phyloP scores from a whole-genome alignment of 2,329 filamentous ascomycete genomes.

The Chaetothyriales sp. region DNA sequence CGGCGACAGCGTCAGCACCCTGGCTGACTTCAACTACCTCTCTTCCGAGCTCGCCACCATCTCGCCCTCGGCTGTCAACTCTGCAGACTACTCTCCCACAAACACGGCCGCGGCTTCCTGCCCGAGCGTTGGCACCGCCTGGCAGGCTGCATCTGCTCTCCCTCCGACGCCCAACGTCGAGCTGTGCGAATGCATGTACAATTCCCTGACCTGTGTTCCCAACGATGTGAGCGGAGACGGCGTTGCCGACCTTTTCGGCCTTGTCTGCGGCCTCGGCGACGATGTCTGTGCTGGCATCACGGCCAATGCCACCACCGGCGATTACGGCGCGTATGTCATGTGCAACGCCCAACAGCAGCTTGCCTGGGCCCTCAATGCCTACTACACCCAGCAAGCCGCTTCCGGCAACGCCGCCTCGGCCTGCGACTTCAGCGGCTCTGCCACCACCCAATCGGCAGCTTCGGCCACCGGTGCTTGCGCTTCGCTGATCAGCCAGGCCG shows the following conservation, averaged over 20 bases:
- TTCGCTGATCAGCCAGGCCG: constrained; percentile 26
- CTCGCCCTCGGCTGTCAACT: constrained; percentile 48
- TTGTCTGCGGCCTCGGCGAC: constrained; percentile 26
- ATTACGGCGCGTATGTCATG: constrained; percentile 34
- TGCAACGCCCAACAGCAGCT: constrained; percentile 29
- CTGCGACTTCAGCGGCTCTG: constrained; percentile 30
- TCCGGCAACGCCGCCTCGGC: constrained; percentile 23
- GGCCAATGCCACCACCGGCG: constrained; percentile 26
- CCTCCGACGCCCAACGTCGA: constrained; percentile 66
- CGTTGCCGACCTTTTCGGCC: constrained; percentile 53
- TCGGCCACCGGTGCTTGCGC: constrained; percentile 25
- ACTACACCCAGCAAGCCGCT: constrained; percentile 26
- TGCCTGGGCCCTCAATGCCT: constrained; percentile 30
- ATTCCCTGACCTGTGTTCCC: constrained; percentile 55
- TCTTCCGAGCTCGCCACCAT: constrained; percentile 54
- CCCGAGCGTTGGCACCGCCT: constrained; percentile 49
- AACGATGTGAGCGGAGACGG: constrained; percentile 41
- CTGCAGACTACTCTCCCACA: constrained; percentile 53
- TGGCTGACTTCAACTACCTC: constrained; percentile 61
- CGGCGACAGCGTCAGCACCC: constrained; percentile 46
- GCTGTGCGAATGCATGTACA: constrained; percentile 76
- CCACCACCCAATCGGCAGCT: constrained; percentile 23
- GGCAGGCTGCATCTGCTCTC: constrained; percentile 56
- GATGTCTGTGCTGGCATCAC: constrained; percentile 26
- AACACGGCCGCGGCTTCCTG: constrained; percentile 56